Base-by-base conservation (phyloP, 495 filamentous ascomycete genomes). In the Cryomyces minteri region DNA sequence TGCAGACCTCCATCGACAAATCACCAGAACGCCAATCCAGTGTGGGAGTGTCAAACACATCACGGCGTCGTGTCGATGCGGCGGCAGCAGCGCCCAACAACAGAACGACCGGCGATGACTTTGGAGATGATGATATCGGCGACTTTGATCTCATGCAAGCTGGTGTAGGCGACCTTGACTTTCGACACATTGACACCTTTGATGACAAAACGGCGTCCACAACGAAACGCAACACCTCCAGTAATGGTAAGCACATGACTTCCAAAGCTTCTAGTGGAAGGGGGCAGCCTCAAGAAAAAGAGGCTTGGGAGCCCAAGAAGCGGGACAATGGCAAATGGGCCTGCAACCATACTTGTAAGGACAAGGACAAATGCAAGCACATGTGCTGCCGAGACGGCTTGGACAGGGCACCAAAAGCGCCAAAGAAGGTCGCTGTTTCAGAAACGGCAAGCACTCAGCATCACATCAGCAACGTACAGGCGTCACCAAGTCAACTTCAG, bases 361-460 rank as follows among this genome's bases (percentile, higher is more conserved):
- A 83, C 48, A 81, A 79, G 49, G 77, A 71, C n/a, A 75, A 65
- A 60, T 85, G 80, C 61, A 83, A 79, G 53, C 90, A 98, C 53
- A 61, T 76, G 33, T 98, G 90, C 54, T 98, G 90, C 57, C 76
- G 73, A 11, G 83, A 93, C 40, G 88, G 88, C 2, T 54, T 90
- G 5, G 80, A 87, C 32, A 92, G 82, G 45, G 80, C 75, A 32
- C 77, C 80, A 5, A 86, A 79, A 58, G 64, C 1, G 58, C 62
- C n/a, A 69, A 65, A 49, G 47, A 50, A 53, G 41, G 62, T 58
- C 38, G 46, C 54, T 30, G 62, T 43, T 41, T 38, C 68, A 58
- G 40, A 58, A 50, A 50, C 37, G 18, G 11, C 6, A 32, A 14
- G 28, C 4, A 32, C 10, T 9, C 31, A 41, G 31, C 37, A 47